A percentile compares a stretch with the other conserved stretches of the same genome.
Evolutionary conservation across 192 early-diverging fungal species (phyloP).

Genomic region (Coemansia reversa): DNA sequence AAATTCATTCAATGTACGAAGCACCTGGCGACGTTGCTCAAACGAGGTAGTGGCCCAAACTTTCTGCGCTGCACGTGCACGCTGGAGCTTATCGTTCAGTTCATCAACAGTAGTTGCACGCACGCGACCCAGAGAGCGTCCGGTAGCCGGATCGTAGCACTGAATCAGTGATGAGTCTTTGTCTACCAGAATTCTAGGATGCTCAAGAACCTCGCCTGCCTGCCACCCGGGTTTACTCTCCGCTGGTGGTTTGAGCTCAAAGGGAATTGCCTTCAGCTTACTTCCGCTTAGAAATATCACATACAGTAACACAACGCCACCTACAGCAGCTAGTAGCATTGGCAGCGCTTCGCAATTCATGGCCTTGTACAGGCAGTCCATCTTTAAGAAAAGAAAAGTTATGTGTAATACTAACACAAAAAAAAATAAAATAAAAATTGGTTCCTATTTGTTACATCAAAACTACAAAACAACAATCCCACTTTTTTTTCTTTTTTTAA

Average conservation of each 20-base stretch:
- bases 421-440: too few species aligned
- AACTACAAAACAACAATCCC: too few species aligned
- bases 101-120: conserved; percentile 58
- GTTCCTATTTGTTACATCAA: too few species aligned
- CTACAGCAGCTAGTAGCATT: conserved; percentile 17
- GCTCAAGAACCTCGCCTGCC: conserved; percentile 19
- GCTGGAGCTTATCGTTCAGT: conserved; percentile 57
- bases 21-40: conserved; percentile 68
- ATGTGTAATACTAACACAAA: neutral
- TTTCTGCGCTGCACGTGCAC: conserved; percentile 64
- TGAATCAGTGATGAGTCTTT: conserved; percentile 56
- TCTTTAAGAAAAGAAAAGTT: neutral
- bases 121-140: conserved; percentile 65
- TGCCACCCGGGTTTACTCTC: conserved; percentile 46
- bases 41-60: conserved; percentile 70
- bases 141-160: conserved; percentile 86
- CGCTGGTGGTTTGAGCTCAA: conserved; percentile 36
- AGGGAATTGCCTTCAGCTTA: conserved; percentile 30
- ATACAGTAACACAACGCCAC: conserved; percentile 28
- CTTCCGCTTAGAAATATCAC: conserved; percentile 10
- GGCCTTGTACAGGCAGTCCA: conserved; percentile 21
- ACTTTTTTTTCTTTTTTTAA: too few species aligned
- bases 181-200: conserved; percentile 30
- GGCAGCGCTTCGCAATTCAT: conserved; percentile 19
- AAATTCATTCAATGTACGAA: conserved; percentile 70